Base-by-base conservation (phyloP, 208 protist genomes). In the Trypanosoma boissoni region DNA sequence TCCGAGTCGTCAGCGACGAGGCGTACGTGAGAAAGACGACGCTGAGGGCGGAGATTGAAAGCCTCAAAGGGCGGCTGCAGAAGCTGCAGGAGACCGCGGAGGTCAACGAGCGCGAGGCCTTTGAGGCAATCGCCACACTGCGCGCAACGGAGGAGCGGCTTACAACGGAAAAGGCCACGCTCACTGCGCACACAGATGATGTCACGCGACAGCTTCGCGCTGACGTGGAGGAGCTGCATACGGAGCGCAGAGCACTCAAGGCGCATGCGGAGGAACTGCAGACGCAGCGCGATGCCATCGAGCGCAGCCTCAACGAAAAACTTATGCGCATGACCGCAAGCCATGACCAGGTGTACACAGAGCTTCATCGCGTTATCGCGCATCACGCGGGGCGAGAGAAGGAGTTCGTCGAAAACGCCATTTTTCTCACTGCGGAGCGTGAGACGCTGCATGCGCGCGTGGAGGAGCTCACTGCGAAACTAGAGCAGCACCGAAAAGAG, bases 341-440 rank as follows among this genome's bases (percentile, higher is more conserved):
- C 46, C 78, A 91, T 52, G 80, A 88, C 24, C 53, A 68, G 18
- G 45, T 74, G 36, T 57, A 72, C 20, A 76, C 88, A 57, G 76
- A 92, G 68, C 32, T 81, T 9, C 68, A 76, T 45, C 74, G 68
- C 10, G 60, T 89, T 10, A 74, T 59, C 14, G 29, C 42, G 18
- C 36, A 55, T 12, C 49, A 76, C n/a, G 43, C 70, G 31, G 37
- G 61, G 56, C 88, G 87, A 68, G 88, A 95, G 36, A 55, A 81
- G 42, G 76, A 83, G 44, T 89, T 86, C 54, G 73, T 78, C 23
- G 80, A 92, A 53, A 86, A 84, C 68, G 71, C 74, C 26, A 80
- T 95, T 44, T 89, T 81, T 51, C 59, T 90, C 29, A 91, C 76
- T 50, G 83, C 88, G 12, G 80, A 92, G 66, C 71, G 77, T 42